Evolutionary conservation across 2,329 filamentous ascomycete species (phyloP).

Genomic region (Calonectria hawksworthii): DNA sequence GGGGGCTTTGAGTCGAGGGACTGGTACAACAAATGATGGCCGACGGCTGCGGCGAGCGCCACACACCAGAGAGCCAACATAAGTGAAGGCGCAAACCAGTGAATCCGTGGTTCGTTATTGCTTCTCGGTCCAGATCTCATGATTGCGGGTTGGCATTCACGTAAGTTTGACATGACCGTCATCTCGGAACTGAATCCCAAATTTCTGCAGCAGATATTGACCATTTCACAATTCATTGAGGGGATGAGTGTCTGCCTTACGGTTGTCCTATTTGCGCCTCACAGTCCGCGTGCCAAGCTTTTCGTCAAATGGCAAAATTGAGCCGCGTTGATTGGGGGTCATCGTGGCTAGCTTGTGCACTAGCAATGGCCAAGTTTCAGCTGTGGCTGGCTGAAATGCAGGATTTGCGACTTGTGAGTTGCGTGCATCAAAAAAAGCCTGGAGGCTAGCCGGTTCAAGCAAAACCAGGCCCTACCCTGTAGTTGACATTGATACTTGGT

Average conservation of each 20-base stretch:
- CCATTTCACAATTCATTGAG: too few relatives aligned
- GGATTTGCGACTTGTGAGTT: too few relatives aligned
- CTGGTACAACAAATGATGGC: not conserved
- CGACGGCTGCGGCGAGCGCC: not conserved
- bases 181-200: too few relatives aligned
- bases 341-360: not conserved
- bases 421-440: too few relatives aligned
- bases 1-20: not conserved
- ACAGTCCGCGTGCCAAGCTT: not conserved
- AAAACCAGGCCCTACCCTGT: too few relatives aligned
- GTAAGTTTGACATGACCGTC: too few relatives aligned
- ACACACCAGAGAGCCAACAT: not conserved
- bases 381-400: slow-evolving; percentile 1
- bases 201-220: too few relatives aligned
- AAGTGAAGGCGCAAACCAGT: not conserved
- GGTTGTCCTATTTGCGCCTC: too few relatives aligned
- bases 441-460: too few relatives aligned
- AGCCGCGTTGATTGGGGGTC: not conserved
- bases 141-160: too few relatives aligned
- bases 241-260: too few relatives aligned
- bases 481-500: too few relatives aligned
- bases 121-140: not conserved
- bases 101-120: not conserved
- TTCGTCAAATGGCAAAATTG: not conserved
- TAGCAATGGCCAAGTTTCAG: not conserved